Evolutionary conservation across 768 basidiomycete genomes (phyloP).

Genomic region (Piloderma croceum): DNA sequence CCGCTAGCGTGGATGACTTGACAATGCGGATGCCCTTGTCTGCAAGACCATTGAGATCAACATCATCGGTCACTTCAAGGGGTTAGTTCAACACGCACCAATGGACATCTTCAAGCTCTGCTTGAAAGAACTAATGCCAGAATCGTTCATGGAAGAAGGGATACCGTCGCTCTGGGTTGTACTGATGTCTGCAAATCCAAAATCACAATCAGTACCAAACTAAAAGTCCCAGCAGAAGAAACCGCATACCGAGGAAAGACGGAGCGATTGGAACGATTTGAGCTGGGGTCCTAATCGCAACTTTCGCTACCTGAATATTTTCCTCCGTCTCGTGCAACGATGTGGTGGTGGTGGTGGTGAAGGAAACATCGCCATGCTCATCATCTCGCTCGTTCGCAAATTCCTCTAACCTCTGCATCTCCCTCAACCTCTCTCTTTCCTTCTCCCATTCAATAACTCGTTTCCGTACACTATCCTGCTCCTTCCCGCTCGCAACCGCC

Average conservation of each 20-base stretch:
- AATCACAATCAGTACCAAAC: too few species aligned
- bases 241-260: too few species aligned
- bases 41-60: slow-evolving; percentile 19
- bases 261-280: too few species aligned
- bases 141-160: too few species aligned
- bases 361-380: slow-evolving; percentile 33
- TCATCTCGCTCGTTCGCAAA: slow-evolving; percentile 45
- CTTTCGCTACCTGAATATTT: too few species aligned
- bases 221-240: too few species aligned
- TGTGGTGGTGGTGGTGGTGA: too few species aligned
- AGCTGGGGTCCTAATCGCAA: too few species aligned
- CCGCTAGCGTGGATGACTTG: slow-evolving; percentile 55
- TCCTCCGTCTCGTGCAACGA: too few species aligned
- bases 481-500: slow-evolving; percentile 16
- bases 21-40: slow-evolving; percentile 65
- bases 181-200: too few species aligned
- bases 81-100: slow-evolving; percentile 38
- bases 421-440: slow-evolving; percentile 61
- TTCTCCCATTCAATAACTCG: slow-evolving; percentile 74
- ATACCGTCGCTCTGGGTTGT: too few species aligned
- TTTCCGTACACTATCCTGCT: slow-evolving; percentile 37
- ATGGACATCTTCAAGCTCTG: slow-evolving; percentile 73
- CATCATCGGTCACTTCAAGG: too few species aligned
- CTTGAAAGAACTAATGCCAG: slow-evolving; percentile 48
- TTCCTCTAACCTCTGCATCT: slow-evolving; percentile 61